These are phyloP conservation scores for Panicum hallii DNA, from an alignment of 202 grass and related monocot genomes.

Conservation along the genomic window DNA sequence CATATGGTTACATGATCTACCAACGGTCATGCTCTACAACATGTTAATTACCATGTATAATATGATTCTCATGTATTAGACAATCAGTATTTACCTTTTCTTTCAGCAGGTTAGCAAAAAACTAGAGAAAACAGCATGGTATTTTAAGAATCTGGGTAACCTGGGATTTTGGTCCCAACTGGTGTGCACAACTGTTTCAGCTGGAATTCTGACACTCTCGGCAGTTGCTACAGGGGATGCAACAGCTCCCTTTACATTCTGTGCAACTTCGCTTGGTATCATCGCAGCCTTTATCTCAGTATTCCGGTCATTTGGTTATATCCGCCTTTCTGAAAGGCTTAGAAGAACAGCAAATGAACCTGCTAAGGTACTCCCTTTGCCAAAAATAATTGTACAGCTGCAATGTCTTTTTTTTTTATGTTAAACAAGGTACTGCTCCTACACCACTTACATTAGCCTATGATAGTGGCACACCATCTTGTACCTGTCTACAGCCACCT, in stretches of 20 bases:
- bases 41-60: neutral
- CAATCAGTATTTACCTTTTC: neutral
- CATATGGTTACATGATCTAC: neutral
- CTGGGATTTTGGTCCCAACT: constrained; percentile 90
- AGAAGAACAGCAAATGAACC: constrained; percentile 77
- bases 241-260: constrained; percentile 78
- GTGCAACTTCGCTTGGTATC: constrained; percentile 58
- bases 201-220: constrained; percentile 82
- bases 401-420: neutral
- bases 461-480: neutral
- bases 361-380: constrained; percentile 65
- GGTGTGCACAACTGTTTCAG: constrained; percentile 75
- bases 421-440: neutral
- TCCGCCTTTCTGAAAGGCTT: constrained; percentile 82
- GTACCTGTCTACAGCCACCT: constrained; percentile 3
- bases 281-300: constrained; percentile 79
- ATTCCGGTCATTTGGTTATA: constrained; percentile 91
- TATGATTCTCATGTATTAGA: constrained; percentile 4
- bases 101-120: constrained; percentile 78
- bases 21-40: neutral
- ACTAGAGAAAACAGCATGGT: constrained; percentile 65
- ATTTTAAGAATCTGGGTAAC: constrained; percentile 80
- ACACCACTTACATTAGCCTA: neutral
- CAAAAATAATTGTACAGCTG: neutral
- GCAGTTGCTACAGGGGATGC: constrained; percentile 63